A percentile compares a stretch with the other conserved stretches of the same genome.
Conservation (phyloP, 2,329 filamentous ascomycete species). For the Fusarium pininemorale region DNA sequence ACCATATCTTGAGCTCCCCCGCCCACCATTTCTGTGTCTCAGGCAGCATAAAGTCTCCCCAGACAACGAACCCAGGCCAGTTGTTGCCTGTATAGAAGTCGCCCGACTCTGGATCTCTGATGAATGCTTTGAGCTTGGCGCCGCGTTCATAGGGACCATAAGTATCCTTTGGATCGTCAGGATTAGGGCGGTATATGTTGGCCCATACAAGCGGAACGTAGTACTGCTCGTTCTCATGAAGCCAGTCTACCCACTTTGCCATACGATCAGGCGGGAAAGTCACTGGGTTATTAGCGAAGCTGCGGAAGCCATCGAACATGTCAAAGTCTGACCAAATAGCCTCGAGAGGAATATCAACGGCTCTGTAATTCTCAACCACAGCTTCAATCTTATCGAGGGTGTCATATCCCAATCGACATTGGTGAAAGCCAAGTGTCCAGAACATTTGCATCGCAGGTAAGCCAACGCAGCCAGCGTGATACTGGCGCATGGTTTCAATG, state of each 20-base stretch:
- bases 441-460: neutral
- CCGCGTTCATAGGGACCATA: neutral
- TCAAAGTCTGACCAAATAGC: conserved; percentile 15
- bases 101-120: neutral
- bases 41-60: neutral
- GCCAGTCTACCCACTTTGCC: neutral
- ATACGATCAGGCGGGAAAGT: conserved; percentile 1
- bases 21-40: neutral
- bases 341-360: neutral
- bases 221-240: neutral
- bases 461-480: neutral
- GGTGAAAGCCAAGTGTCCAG: neutral
- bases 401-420: neutral
- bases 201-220: neutral
- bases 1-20: neutral
- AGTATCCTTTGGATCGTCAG: neutral
- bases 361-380: conserved; percentile 1
- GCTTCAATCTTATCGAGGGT: neutral
- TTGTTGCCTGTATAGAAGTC: neutral
- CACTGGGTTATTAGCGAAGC: conserved; percentile 4
- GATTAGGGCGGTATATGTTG: neutral
- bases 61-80: neutral
- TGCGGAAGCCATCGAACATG: conserved; percentile 14
- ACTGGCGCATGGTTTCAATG: neutral
- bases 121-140: neutral